phyloP scores from a whole-genome alignment of 345 rosid species.

The Dimocarpus longan region DNA sequence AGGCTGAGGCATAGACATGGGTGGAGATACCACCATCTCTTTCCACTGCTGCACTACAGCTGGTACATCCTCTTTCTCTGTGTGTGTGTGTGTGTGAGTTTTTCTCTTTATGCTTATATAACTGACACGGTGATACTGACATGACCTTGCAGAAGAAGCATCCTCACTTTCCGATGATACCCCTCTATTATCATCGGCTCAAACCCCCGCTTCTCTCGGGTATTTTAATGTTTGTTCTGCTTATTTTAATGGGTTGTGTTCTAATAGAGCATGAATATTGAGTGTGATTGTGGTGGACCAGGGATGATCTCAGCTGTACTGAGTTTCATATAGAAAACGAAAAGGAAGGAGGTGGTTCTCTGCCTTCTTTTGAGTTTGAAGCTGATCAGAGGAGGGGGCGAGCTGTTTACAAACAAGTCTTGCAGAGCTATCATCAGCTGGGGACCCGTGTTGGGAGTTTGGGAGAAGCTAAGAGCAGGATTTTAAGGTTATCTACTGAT shows the following conservation, averaged over 20 bases:
- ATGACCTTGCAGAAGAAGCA: constrained; percentile 28
- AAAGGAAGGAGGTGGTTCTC: too few species aligned
- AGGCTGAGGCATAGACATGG: constrained; percentile 15
- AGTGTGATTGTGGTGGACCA: neutral
- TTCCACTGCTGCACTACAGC: neutral
- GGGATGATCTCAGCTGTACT: too few species aligned
- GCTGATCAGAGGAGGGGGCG: constrained; percentile 33
- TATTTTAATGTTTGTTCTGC: neutral
- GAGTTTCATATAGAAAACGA: too few species aligned
- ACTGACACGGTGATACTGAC: too few species aligned
- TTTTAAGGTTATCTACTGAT: constrained; percentile 50
- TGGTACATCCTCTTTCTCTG: constrained; percentile 6
- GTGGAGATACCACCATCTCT: constrained; percentile 16
- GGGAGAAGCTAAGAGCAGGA: constrained; percentile 39
- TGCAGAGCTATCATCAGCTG: constrained; percentile 41
- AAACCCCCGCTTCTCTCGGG: constrained; percentile 17
- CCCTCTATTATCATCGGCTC: neutral
- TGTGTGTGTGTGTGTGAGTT: neutral
- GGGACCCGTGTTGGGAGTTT: constrained; percentile 25
- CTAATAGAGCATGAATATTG: constrained; percentile 6
- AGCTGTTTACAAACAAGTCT: constrained; percentile 41
- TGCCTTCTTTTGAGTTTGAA: too few species aligned
- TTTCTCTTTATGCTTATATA: neutral
- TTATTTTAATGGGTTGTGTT: neutral
- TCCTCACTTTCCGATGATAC: constrained; percentile 22